Conservation (phyloP, 2,329 filamentous ascomycete species). For the Chaetomiaceae sp. region DNA sequence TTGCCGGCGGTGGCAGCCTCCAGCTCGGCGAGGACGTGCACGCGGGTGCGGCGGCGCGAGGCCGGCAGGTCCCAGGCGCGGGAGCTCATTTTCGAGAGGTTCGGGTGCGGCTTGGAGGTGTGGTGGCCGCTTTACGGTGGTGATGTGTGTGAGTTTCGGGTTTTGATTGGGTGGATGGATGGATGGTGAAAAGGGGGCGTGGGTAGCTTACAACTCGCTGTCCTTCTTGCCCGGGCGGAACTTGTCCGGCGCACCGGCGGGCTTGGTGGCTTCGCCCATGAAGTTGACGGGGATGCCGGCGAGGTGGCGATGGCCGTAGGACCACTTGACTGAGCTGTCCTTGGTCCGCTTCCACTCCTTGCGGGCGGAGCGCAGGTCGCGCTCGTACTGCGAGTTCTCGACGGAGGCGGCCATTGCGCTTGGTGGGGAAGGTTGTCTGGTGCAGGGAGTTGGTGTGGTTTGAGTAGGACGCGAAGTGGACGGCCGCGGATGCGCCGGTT, state of each 20-base stretch:
- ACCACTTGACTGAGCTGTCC: constrained; percentile 39
- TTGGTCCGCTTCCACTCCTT: constrained; percentile 40
- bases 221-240: constrained; percentile 29
- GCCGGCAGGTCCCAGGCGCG: constrained; percentile 22
- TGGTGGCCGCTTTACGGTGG: neutral
- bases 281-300: constrained; percentile 23
- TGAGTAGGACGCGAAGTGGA: neutral
- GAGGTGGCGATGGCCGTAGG: constrained; percentile 31
- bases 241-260: constrained; percentile 29
- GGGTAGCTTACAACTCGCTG: constrained; percentile 30
- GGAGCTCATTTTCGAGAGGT: constrained; percentile 34
- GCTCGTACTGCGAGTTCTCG: constrained; percentile 29
- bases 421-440: neutral
- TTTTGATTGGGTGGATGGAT: too few relatives aligned
- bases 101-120: constrained; percentile 23
- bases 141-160: constrained; percentile 8
- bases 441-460: neutral
- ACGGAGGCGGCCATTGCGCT: constrained; percentile 24
- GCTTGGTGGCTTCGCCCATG: constrained; percentile 15
- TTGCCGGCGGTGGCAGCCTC: constrained; percentile 22
- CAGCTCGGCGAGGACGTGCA: constrained; percentile 32
- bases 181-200: neutral
- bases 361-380: constrained; percentile 39
- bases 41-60: constrained; percentile 30
- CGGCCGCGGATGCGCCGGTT: neutral